phyloP scores from a whole-genome alignment of 768 basidiomycete species.

The Mycena capillaripes region DNA sequence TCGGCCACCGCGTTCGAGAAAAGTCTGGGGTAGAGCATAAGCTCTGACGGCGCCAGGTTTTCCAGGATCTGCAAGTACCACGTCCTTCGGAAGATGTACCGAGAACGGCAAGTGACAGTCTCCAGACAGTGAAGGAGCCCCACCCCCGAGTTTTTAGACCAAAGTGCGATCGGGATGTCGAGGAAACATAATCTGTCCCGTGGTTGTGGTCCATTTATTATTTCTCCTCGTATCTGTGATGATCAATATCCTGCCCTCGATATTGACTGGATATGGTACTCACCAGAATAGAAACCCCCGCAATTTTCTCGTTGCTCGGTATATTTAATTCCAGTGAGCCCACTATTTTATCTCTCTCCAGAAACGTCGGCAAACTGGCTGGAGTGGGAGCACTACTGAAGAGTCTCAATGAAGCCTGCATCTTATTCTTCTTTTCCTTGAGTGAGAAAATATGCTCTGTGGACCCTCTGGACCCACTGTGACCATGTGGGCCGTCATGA shows the following conservation, averaged over 20 bases:
- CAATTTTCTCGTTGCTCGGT: constrained; percentile 20
- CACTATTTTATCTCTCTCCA: constrained; percentile 27
- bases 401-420: constrained; percentile 17
- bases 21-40: constrained; percentile 30
- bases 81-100: constrained; percentile 15
- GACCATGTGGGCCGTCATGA: background rate
- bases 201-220: background rate
- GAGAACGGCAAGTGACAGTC: constrained; percentile 24
- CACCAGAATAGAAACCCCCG: constrained; percentile 19
- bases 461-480: constrained; percentile 11
- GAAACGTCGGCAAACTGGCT: constrained; percentile 18
- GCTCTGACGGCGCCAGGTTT: background rate
- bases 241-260: background rate
- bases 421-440: constrained; percentile 24
- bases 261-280: background rate
- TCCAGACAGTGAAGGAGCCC: background rate
- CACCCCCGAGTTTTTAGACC: background rate
- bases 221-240: constrained; percentile 23
- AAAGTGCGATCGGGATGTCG: constrained; percentile 19
- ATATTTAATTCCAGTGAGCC: constrained; percentile 24
- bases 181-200: constrained; percentile 20
- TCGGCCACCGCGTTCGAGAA: constrained; percentile 20
- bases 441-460: constrained; percentile 30
- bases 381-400: constrained; percentile 25
- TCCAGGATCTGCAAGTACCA: constrained; percentile 6